Conservation (phyloP, 148 eudicot species). For the Gaultheria prostrata region DNA sequence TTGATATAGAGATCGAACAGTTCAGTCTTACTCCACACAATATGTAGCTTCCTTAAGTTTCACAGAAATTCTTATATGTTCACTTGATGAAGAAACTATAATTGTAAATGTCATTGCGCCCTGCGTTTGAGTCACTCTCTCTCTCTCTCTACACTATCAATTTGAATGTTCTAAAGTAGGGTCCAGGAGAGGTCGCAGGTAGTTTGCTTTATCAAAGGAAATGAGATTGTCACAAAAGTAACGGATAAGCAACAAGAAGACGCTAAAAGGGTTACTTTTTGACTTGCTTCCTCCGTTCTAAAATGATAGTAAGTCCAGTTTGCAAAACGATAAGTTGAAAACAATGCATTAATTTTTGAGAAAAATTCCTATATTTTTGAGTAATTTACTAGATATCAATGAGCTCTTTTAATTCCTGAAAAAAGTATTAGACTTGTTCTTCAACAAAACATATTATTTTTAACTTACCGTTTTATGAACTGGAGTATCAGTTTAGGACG, state of each 20-base stretch:
- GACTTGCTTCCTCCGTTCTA: too few species aligned
- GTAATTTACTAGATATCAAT: too few species aligned
- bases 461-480: too few species aligned
- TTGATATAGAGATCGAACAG: neutral
- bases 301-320: too few species aligned
- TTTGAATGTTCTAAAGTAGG: neutral
- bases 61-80: neutral
- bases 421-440: too few species aligned
- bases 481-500: too few species aligned
- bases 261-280: neutral
- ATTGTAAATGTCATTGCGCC: neutral
- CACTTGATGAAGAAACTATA: neutral
- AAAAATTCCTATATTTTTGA: too few species aligned
- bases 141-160: neutral
- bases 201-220: neutral
- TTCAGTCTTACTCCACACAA: neutral
- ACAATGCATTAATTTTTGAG: too few species aligned
- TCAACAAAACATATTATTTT: too few species aligned
- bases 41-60: neutral
- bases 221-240: neutral
- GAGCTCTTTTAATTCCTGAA: too few species aligned
- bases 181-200: neutral
- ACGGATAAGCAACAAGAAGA: neutral
- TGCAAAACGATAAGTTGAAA: too few species aligned
- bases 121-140: neutral